Conservation (phyloP, 192 early-diverging fungal species). For the Rhizoclosmatium globosum region DNA sequence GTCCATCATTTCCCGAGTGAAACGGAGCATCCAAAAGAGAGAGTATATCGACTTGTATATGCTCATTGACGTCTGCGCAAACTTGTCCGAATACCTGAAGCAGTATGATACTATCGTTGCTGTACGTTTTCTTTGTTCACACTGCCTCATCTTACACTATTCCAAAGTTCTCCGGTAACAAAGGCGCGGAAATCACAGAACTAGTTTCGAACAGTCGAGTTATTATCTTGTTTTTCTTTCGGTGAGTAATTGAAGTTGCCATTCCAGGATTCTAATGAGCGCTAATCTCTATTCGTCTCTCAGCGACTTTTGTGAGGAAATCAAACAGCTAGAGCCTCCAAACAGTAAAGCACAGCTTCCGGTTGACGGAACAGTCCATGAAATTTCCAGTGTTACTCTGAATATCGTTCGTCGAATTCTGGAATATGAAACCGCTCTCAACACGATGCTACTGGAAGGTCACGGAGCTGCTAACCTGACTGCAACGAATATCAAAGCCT, state of each 20-base stretch:
- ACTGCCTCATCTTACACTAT: too few relatives aligned
- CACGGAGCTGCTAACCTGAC: constrained; percentile 13
- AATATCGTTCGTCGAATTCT: constrained; percentile 56
- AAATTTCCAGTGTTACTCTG: constrained; percentile 76
- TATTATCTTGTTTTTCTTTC: constrained; percentile 50
- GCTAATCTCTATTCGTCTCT: constrained; percentile 48
- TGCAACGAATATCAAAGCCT: constrained; percentile 7
- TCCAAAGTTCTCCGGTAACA: constrained; percentile 50
- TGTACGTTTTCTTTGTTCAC: constrained; percentile 32
- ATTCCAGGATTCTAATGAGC: not conserved
- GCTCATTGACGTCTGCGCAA: constrained; percentile 73
- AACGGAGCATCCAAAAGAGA: constrained; percentile 52
- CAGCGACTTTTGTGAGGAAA: constrained; percentile 74
- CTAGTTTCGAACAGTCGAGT: constrained; percentile 57
- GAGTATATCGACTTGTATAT: constrained; percentile 68
- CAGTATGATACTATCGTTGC: constrained; percentile 57
- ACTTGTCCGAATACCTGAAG: constrained; percentile 43
- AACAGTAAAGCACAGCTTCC: constrained; percentile 40
- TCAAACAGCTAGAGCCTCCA: constrained; percentile 57
- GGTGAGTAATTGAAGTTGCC: constrained; percentile 1
- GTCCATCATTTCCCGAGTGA: constrained; percentile 59
- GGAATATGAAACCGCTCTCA: constrained; percentile 49
- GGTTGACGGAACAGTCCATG: constrained; percentile 84
- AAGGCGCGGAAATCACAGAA: constrained; percentile 57
- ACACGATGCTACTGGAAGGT: constrained; percentile 45